Base-by-base conservation (phyloP, 768 basidiomycete species). In the Leccinum fibrillosum region DNA sequence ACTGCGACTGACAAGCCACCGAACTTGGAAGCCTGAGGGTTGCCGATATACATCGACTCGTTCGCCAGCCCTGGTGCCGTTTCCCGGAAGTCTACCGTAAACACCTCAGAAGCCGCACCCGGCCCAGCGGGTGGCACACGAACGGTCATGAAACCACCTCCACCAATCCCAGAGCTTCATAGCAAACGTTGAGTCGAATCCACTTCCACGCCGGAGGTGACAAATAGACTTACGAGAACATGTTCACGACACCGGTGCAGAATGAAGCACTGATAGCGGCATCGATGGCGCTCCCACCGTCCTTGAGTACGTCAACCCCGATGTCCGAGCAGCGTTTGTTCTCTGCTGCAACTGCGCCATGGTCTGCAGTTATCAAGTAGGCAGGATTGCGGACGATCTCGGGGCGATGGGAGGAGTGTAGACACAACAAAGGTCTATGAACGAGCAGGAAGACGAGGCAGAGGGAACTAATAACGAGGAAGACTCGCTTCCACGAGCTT, bases 231-330 rank as follows among this genome's bases (percentile, higher is more conserved):
- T 66, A 94, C 81, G 91, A 92, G 70, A 94, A 97, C 86, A 92
- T 92, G 71, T 94, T 94, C 52, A 93, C 84, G 3, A 91, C 87
- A 5, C 90, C 89, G 34, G 77, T 76, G 69, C 96, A 98, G 25
- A 98, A 77, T 0, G 88, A 84, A 0, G 90, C 81, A 21, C 86
- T 83, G 54, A 98, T 85, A 0, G 86, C 89, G 0, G 96, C 88
- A 63, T 98, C 96, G 15, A 96, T 84, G 0, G 95, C 94, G 66
- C 90, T 95, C 17, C 96, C 96, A 26, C 94, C 94, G 8, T 84
- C 82, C 74, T 85, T 86, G 57, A 96, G 65, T 9, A 86, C 77
- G 5, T 84, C 75, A 2, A 97, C 84, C 3, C 95, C 96, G 50
- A 97, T 86, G 45, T 89, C 74, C 9, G 93, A 95, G 72, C 96